Evolutionary conservation across 2,329 filamentous ascomycete genomes (phyloP).

Genomic region (Truncatella angustata): DNA sequence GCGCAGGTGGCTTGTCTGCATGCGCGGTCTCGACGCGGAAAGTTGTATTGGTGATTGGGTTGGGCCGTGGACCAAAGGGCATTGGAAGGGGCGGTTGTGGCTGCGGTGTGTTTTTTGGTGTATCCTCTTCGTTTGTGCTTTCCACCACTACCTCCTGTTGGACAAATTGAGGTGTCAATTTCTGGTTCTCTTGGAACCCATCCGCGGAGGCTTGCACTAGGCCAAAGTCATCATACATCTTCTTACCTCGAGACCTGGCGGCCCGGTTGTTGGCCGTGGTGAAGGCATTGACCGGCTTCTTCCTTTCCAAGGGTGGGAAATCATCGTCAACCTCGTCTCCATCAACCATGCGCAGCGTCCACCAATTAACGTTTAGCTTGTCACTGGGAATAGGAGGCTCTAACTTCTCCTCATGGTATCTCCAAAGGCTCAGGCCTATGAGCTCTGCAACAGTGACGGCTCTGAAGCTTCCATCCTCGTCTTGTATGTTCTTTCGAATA

Average conservation of each 20-base stretch:
- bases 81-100: conserved; percentile 31
- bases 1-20: conserved; percentile 55
- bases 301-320: conserved; percentile 75
- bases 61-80: conserved; percentile 41
- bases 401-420: conserved; percentile 74
- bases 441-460: conserved; percentile 73
- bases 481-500: conserved; percentile 67
- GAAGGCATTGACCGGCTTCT: conserved; percentile 72
- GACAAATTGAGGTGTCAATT: conserved; percentile 64
- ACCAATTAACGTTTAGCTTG: conserved; percentile 77
- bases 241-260: conserved; percentile 62
- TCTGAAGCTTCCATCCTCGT: conserved; percentile 60
- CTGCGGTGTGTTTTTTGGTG: conserved; percentile 49
- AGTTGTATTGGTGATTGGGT: conserved; percentile 62
- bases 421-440: conserved; percentile 77
- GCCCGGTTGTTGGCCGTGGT: conserved; percentile 77
- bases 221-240: conserved; percentile 80
- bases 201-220: conserved; percentile 69
- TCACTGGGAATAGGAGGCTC: conserved; percentile 63
- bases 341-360: conserved; percentile 80
- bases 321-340: conserved; percentile 84
- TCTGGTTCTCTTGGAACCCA: conserved; percentile 68
- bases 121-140: conserved; percentile 36
- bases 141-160: conserved; percentile 46
- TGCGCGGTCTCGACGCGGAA: conserved; percentile 52